Percentiles rank a stretch among this genome's conserved stretches.
These are phyloP conservation scores for Leccinum obscurum DNA, from an alignment of 768 basidiomycete species.

Conservation along the genomic window DNA sequence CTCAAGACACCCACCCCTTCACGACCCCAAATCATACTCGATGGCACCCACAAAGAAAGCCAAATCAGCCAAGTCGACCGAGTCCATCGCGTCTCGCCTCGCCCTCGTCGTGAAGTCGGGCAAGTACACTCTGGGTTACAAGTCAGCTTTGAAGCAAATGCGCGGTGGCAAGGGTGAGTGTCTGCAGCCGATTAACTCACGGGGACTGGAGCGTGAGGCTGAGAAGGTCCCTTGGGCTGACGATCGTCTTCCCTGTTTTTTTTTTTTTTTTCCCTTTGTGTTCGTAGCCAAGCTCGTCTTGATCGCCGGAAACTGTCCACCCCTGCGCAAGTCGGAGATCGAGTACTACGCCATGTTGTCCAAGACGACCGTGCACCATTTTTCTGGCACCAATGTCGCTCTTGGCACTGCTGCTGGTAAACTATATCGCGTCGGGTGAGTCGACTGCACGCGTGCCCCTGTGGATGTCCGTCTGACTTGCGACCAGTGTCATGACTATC, in stretches of 20 bases:
- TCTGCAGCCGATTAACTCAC: constrained; percentile 45
- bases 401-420: constrained; percentile 99
- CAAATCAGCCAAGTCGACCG: constrained; percentile 89
- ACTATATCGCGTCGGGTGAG: constrained; percentile 96
- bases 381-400: constrained; percentile 95
- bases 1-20: constrained; percentile 15
- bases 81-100: constrained; percentile 90
- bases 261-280: constrained; percentile 18
- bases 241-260: constrained; percentile 25
- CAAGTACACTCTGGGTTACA: constrained; percentile 97
- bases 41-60: constrained; percentile 98
- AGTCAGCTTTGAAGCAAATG: constrained; percentile 98
- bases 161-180: constrained; percentile 93
- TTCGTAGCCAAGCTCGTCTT: constrained; percentile 91
- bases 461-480: constrained; percentile 8
- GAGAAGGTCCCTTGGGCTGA: constrained; percentile 97
- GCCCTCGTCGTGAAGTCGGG: constrained; percentile 98
- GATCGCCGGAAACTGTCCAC: constrained; percentile 99
- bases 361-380: constrained; percentile 98
- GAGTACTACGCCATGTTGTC: constrained; percentile 99
- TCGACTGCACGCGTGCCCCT: constrained; percentile 5
- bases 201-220: constrained; percentile 98
- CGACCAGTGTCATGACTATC: constrained; percentile 90
- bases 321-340: constrained; percentile 97
- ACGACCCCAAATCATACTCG: constrained; percentile 30